Conservation (phyloP, 2,329 filamentous ascomycete species). For the Diaporthe sp. region DNA sequence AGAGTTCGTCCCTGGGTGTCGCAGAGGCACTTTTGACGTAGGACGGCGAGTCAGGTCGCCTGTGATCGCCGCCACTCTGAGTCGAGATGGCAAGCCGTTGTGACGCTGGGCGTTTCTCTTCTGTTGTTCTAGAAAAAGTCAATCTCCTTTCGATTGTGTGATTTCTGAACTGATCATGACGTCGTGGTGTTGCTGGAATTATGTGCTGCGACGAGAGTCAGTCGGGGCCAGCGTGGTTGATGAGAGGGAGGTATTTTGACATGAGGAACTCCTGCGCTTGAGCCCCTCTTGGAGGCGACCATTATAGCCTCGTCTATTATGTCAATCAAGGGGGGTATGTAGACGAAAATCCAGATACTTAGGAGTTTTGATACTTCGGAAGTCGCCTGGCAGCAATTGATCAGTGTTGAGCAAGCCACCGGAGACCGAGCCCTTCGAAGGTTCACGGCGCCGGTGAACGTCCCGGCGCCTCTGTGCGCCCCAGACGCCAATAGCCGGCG, state of each 20-base stretch:
- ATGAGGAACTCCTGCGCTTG: neutral
- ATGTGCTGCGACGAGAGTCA: neutral
- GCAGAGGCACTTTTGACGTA: neutral
- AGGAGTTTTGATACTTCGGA: neutral
- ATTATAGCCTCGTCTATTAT: neutral
- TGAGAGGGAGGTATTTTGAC: neutral
- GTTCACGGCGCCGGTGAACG: neutral
- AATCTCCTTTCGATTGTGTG: neutral
- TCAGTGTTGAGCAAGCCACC: neutral
- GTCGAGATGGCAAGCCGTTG: constrained; percentile 7
- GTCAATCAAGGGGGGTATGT: neutral
- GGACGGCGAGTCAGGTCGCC: constrained; percentile 2
- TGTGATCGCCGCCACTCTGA: constrained; percentile 16
- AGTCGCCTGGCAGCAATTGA: neutral
- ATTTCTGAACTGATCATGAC: constrained; percentile 25
- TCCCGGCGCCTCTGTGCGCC: neutral
- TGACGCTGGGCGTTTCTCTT: constrained; percentile 7
- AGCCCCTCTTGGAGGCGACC: neutral
- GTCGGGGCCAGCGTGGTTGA: no score
- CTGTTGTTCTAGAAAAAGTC: constrained; percentile 3
- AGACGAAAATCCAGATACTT: neutral
- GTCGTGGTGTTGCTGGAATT: neutral
- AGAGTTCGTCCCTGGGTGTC: neutral
- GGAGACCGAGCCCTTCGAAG: neutral
- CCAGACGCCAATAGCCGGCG: neutral